Evolutionary conservation across 2,329 filamentous ascomycete species (phyloP), one percentile per base, ranked within the genome.

Genomic region (Exophiala sideris): DNA sequence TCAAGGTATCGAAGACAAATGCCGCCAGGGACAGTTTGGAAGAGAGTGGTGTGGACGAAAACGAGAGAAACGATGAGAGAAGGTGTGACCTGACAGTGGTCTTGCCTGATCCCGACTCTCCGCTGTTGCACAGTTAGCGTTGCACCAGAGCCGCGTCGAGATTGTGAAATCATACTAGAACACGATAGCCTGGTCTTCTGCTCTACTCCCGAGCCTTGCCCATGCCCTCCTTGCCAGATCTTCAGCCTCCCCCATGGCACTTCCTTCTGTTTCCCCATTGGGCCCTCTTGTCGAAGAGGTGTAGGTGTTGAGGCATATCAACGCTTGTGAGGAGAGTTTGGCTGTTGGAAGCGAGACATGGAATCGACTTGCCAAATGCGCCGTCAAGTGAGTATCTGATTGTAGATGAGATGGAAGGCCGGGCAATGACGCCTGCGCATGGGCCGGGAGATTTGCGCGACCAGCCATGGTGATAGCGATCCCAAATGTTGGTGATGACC

Each of bases 71-170:
- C 1, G 91, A 84, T 20, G 91, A 87, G 42, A 99, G 78, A 50
- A 96, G 77, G 70, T 97, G 94, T 40, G 90, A 89, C 58, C 94
- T 87, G 66, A 97, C 79, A 0, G 94, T 99, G 0, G 94, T 96
- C 76, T 99, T 99, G 65, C 94, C 94, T 32, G 94, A 86, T 42
- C 94, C 94, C 53, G 91, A 95, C 80, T 99, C 94, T 71, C 94
- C 94, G 62, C 91, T 96, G 62, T 46, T 59, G 32, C n/a, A 51
- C 54, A 41, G 58, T 71, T 56, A 66, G 64, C 67, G 63, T 69
- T 60, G 56, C 58, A 53, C 29, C 45, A 50, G 24, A 12, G 36
- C 16, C n/a, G 44, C 7, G 16, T 29, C 32, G 6, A 14, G 16
- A 12, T 35, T 42, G 20, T 3, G 35, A 42, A 40, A 6, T 82